Conservation (phyloP, 768 basidiomycete species). For the Mycena amicta region DNA sequence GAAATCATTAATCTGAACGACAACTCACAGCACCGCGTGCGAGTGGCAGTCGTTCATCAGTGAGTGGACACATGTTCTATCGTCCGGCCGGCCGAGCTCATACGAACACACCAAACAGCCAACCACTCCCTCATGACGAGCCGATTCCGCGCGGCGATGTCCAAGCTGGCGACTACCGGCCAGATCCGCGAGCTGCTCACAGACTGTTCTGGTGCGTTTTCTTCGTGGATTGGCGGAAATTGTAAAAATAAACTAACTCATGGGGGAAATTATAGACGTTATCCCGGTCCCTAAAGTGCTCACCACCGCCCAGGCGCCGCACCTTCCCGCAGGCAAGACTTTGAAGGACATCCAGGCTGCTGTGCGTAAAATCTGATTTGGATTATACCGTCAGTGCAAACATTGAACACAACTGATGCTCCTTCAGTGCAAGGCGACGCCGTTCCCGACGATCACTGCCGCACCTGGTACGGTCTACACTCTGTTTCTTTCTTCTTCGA, state of each 20-base stretch:
- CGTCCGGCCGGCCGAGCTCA: neutral
- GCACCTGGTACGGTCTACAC: slow-evolving; percentile 16
- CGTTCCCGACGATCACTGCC: slow-evolving; percentile 29
- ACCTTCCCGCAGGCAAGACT: slow-evolving; percentile 34
- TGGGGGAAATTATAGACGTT: slow-evolving; percentile 22
- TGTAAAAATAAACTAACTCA: too few relatives aligned
- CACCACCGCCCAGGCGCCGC: slow-evolving; percentile 7
- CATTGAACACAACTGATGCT: neutral
- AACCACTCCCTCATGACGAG: slow-evolving; percentile 27
- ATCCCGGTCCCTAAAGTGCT: slow-evolving; percentile 21
- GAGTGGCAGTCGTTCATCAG: slow-evolving; percentile 42
- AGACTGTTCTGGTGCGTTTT: slow-evolving; percentile 30
- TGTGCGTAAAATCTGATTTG: slow-evolving; percentile 12
- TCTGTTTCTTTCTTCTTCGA: neutral
- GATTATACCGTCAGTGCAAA: neutral
- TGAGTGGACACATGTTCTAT: slow-evolving; percentile 4
- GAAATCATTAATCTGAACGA: neutral
- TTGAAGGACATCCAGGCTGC: slow-evolving; percentile 30
- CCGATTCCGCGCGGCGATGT: slow-evolving; percentile 34
- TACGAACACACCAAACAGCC: slow-evolving; percentile 18
- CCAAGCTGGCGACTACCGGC: slow-evolving; percentile 35
- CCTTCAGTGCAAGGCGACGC: slow-evolving; percentile 23
- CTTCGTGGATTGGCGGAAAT: too few relatives aligned
- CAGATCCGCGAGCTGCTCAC: slow-evolving; percentile 24
- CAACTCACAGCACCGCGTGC: slow-evolving; percentile 38